Evolutionary conservation across 805 yeast genomes (phyloP).

Genomic region (Naumovozyma dairenensis): DNA sequence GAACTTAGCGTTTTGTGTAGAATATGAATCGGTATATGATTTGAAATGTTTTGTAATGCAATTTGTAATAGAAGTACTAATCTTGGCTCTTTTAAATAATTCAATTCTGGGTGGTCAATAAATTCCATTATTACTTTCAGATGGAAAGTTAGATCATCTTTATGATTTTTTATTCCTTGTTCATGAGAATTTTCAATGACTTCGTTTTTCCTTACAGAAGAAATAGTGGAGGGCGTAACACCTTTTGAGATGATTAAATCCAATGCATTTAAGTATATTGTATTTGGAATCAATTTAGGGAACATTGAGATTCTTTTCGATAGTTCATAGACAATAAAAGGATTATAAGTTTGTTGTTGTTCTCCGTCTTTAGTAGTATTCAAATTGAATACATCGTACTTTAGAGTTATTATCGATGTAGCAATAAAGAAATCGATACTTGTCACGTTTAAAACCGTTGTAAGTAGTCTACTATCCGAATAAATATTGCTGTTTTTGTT

Average conservation of each 20-base stretch:
- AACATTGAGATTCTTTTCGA: slow-evolving; percentile 11
- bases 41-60: slow-evolving; percentile 11
- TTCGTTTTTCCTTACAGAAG: not conserved
- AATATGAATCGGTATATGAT: slow-evolving; percentile 5
- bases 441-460: slow-evolving; percentile 8
- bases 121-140: slow-evolving; percentile 25
- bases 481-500: too few relatives aligned
- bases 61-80: slow-evolving; percentile 12
- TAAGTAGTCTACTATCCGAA: not conserved
- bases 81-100: slow-evolving; percentile 18
- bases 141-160: slow-evolving; percentile 8
- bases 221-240: not conserved
- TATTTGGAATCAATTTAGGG: slow-evolving; percentile 7
- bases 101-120: slow-evolving; percentile 26
- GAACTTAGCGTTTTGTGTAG: slow-evolving; percentile 15
- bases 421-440: slow-evolving; percentile 17
- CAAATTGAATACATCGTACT: not conserved
- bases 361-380: not conserved
- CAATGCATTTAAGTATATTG: slow-evolving; percentile 4
- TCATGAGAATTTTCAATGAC: not conserved
- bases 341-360: slow-evolving; percentile 1
- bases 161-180: too few relatives aligned
- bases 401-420: slow-evolving; percentile 2
- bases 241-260: slow-evolving; percentile 2
- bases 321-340: slow-evolving; percentile 8